phyloP scores from a whole-genome alignment of 768 basidiomycete genomes.

The Butyriboletus loyo region DNA sequence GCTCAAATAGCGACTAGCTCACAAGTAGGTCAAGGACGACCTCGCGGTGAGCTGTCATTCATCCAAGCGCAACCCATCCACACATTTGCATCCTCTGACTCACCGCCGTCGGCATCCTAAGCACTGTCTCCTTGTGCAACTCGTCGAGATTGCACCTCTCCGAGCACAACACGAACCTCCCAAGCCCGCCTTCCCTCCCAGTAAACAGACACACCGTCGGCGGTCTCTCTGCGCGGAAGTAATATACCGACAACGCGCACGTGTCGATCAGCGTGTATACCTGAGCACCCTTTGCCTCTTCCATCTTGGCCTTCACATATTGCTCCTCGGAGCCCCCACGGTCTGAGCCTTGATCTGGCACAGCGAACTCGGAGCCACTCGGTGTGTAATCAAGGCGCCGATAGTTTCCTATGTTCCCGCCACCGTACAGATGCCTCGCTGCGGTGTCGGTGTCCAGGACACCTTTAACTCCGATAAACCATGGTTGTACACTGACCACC shows the following conservation, averaged over 20 bases:
- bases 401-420: neutral
- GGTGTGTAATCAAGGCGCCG: slow-evolving; percentile 9
- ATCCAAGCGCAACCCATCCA: neutral
- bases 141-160: slow-evolving; percentile 14
- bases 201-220: slow-evolving; percentile 22
- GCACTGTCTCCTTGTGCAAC: slow-evolving; percentile 19
- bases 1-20: too few species aligned
- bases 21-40: neutral
- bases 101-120: slow-evolving; percentile 15
- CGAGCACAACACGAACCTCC: slow-evolving; percentile 22
- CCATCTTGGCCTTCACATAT: neutral
- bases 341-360: neutral
- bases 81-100: neutral
- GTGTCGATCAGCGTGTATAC: slow-evolving; percentile 20
- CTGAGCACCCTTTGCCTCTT: neutral
- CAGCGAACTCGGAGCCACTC: slow-evolving; percentile 15
- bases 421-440: slow-evolving; percentile 14
- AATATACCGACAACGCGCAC: slow-evolving; percentile 12
- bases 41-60: neutral
- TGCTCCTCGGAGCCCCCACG: slow-evolving; percentile 10
- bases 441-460: slow-evolving; percentile 9
- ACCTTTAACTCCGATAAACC: slow-evolving; percentile 23
- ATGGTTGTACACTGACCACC: slow-evolving; percentile 12
- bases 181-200: slow-evolving; percentile 20
- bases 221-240: slow-evolving; percentile 13